Conservation (phyloP, 192 early-diverging fungal genomes). For the Umbelopsis ramanniana region DNA sequence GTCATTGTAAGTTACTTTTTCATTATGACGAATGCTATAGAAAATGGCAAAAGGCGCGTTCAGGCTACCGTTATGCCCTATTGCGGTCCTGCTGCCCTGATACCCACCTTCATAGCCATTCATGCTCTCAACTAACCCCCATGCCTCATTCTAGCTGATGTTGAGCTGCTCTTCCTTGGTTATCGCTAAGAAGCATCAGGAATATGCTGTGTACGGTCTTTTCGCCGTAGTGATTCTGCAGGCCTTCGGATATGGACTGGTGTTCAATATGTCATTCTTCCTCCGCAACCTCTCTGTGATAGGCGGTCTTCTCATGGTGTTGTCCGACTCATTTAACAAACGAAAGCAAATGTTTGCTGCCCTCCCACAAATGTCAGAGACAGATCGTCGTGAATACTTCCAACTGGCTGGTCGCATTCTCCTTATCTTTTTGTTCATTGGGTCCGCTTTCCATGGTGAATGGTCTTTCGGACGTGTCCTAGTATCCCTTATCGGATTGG, state of each 20-base stretch:
- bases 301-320: conserved; percentile 93
- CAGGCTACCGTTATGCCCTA: not conserved
- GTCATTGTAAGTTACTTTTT: conserved; percentile 60
- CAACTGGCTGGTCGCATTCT: conserved; percentile 91
- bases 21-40: no score
- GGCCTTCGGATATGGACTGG: conserved; percentile 92
- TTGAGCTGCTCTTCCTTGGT: conserved; percentile 81
- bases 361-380: conserved; percentile 84
- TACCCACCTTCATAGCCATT: no score
- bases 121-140: no score
- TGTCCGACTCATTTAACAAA: conserved; percentile 78
- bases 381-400: conserved; percentile 87
- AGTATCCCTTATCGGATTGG: conserved; percentile 75
- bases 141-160: conserved; percentile 60
- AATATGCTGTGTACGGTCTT: conserved; percentile 83
- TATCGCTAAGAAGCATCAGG: conserved; percentile 80
- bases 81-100: no score
- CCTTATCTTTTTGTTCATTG: conserved; percentile 90
- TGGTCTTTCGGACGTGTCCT: conserved; percentile 72
- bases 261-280: conserved; percentile 90
- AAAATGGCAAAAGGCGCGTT: not conserved
- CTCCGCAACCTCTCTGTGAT: conserved; percentile 91
- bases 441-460: conserved; percentile 86
- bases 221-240: conserved; percentile 84
- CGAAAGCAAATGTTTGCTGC: conserved; percentile 86